These are phyloP conservation scores for Plasmodium gaboni DNA, from an alignment of 169 alveolate genomes.

Conservation along the genomic window DNA sequence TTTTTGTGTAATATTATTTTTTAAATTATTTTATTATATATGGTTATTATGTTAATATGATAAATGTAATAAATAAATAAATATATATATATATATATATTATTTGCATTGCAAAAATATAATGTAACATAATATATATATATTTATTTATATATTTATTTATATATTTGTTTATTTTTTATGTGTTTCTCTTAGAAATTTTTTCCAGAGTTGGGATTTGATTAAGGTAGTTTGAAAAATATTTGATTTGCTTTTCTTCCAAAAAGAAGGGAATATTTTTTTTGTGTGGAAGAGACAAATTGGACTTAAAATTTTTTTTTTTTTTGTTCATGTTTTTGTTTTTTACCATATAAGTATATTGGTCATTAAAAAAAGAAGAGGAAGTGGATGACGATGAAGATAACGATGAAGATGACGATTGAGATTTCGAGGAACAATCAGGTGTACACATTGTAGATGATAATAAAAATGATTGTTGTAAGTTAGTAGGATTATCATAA, in stretches of 20 bases:
- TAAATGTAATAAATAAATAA: too few relatives aligned
- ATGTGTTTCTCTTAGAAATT: slow-evolving; percentile 12
- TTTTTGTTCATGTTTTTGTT: neutral
- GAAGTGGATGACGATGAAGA: slow-evolving; percentile 27
- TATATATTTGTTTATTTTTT: neutral
- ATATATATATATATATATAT: too few relatives aligned
- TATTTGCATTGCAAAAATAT: too few relatives aligned
- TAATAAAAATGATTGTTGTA: slow-evolving; percentile 8
- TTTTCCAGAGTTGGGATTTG: slow-evolving; percentile 62
- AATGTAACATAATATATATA: too few relatives aligned
- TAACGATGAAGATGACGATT: neutral
- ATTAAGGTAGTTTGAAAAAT: slow-evolving; percentile 21
- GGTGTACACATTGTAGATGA: neutral
- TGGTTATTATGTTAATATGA: too few relatives aligned
- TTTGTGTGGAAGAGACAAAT: slow-evolving; percentile 3
- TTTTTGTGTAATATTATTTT: too few relatives aligned
- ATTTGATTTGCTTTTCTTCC: slow-evolving; percentile 58
- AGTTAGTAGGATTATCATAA: neutral
- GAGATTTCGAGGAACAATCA: slow-evolving; percentile 8
- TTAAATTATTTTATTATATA: too few relatives aligned
- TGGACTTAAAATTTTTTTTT: neutral
- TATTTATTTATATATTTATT: too few relatives aligned
- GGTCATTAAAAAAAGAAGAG: slow-evolving; percentile 29
- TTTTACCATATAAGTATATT: slow-evolving; percentile 9
- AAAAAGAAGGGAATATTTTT: slow-evolving; percentile 17